Conservation (phyloP, 805 yeast species). For the Candida boidinii region DNA sequence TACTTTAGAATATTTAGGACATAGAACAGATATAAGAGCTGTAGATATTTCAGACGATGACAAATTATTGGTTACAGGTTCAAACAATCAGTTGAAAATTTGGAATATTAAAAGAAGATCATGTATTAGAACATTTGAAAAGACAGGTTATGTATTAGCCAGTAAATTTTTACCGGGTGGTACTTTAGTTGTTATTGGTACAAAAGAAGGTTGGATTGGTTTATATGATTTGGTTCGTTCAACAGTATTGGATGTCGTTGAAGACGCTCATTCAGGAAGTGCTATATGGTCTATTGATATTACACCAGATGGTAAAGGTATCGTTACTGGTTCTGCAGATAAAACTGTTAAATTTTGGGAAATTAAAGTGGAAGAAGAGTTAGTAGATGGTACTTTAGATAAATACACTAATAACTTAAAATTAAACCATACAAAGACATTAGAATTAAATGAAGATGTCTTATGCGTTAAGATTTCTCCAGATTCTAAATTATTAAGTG, state of each 20-base stretch:
- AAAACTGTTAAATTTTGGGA: constrained; percentile 87
- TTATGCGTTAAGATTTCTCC: constrained; percentile 74
- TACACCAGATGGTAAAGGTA: constrained; percentile 72
- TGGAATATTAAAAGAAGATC: constrained; percentile 73
- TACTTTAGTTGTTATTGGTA: constrained; percentile 75
- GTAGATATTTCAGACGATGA: constrained; percentile 77
- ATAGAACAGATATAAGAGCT: constrained; percentile 82
- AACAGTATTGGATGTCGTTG: constrained; percentile 57
- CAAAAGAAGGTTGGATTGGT: constrained; percentile 78
- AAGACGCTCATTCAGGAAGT: constrained; percentile 61
- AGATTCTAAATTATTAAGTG: constrained; percentile 68
- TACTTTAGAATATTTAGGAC: constrained; percentile 72
- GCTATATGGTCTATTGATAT: constrained; percentile 91
- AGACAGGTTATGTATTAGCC: constrained; percentile 76
- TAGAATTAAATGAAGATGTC: constrained; percentile 83
- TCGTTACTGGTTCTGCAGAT: constrained; percentile 93
- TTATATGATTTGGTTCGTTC: constrained; percentile 83
- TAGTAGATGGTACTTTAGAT: constrained; percentile 58
- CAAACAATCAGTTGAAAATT: constrained; percentile 80
- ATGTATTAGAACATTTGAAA: constrained; percentile 77
- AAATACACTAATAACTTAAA: constrained; percentile 43
- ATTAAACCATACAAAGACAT: constrained; percentile 65
- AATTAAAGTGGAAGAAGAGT: constrained; percentile 55
- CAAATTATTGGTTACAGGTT: constrained; percentile 76
- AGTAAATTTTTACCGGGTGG: constrained; percentile 89